Evolutionary conservation across 805 yeast genomes (phyloP), one percentile per base, ranked within the genome.

Genomic region (Sugiyamaella boreocaroliniensis): DNA sequence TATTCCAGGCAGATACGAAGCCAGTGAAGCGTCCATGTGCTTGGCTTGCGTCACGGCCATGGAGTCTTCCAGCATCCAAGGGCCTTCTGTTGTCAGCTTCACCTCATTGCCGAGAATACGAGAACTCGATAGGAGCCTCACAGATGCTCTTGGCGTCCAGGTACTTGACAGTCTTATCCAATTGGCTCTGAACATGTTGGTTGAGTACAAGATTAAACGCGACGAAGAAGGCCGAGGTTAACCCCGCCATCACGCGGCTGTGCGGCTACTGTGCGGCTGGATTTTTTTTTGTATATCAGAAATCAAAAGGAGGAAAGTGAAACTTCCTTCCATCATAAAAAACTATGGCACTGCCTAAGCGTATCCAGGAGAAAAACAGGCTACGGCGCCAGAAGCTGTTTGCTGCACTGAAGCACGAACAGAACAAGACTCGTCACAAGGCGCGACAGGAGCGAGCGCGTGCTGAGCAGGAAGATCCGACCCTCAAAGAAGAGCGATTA

Each of bases 391-490:
- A 87, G 67, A 80, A 86, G 69, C 74, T 88, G 40, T 86, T 79
- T 68, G 85, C 89, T 9, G 80, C 82, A 52, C 64, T 86, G 49
- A 86, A 84, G 68, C 85, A 86, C 64, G 85, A 86, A 56, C 78
- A 81, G 67, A 83, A 84, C 62, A 87, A 86, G 64, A 79, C 79
- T 50, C 81, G 88, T 62, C 97, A 89, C 66, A 82, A 81, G 64
- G 75, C 77, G 66, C 78, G 98, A 59, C 78, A 79, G n/a, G 80
- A 82, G 45, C 78, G 97, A 64, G 93, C 95, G n/a, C 85, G 84
- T 63, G 92, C 85, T 58, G 98, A 93, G 69, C 74, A 84, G 52
- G 80, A 77, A 29, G 85, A 90, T 63, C 97, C 97, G 0, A 89
- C 84, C 59, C 70, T 88, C 54, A 86, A 80, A 65, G 88, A 81